These are phyloP conservation scores for Benincasa hispida DNA, from an alignment of 306 rosid genomes.

Conservation along the genomic window DNA sequence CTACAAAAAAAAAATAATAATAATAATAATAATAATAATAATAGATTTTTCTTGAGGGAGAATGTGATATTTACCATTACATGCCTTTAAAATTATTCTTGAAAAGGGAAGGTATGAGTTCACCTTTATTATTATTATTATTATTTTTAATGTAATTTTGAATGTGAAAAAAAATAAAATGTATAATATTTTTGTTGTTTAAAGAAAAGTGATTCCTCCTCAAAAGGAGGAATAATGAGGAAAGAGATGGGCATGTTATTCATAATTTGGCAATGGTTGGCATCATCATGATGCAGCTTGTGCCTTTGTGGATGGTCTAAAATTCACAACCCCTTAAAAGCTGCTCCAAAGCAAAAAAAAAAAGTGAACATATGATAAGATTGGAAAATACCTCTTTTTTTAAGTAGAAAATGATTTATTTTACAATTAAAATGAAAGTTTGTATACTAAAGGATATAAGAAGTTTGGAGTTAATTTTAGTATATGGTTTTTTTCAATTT, in stretches of 20 bases:
- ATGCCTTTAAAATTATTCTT: not conserved
- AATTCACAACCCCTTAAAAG: conserved; percentile 31
- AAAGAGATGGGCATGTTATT: not conserved
- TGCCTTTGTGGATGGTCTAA: conserved; percentile 28
- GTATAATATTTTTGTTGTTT: not conserved
- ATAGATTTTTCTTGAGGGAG: too few species aligned
- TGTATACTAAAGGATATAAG: not conserved
- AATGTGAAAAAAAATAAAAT: too few species aligned
- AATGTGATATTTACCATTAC: too few species aligned
- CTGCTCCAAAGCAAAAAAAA: conserved; percentile 36
- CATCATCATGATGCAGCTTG: conserved; percentile 35
- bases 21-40: too few species aligned
- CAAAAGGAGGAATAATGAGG: conserved; percentile 1
- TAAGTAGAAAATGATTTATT: not conserved
- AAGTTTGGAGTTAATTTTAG: not conserved
- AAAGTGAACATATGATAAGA: conserved; percentile 21
- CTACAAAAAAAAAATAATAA: too few species aligned
- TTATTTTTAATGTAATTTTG: not conserved
- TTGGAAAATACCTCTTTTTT: not conserved
- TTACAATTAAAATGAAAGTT: not conserved
- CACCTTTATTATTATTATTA: not conserved
- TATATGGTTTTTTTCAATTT: too few species aligned
- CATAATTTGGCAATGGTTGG: conserved; percentile 43
- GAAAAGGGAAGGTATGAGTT: not conserved
- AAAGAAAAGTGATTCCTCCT: not conserved